These are phyloP conservation scores for Lentinula raphanica DNA, from an alignment of 768 basidiomycete genomes.

Conservation along the genomic window DNA sequence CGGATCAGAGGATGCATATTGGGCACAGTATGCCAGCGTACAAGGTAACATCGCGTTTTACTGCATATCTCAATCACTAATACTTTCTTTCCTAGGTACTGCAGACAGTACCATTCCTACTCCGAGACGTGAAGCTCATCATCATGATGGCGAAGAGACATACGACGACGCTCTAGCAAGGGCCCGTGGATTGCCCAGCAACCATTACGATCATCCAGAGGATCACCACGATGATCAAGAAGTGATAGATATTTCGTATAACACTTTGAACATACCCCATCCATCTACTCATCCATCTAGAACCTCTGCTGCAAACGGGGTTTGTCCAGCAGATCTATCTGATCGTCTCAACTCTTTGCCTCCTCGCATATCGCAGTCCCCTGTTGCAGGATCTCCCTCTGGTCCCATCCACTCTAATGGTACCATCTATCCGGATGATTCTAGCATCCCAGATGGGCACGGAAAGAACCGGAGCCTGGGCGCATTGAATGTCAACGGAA, in stretches of 20 bases:
- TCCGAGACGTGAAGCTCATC: conserved; percentile 20
- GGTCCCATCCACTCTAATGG: conserved; percentile 8
- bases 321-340: conserved; percentile 29
- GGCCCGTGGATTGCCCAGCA: not conserved
- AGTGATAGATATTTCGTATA: conserved; percentile 20
- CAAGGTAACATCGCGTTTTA: conserved; percentile 45
- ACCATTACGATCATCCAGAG: conserved; percentile 4
- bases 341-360: conserved; percentile 34
- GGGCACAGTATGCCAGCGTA: conserved; percentile 67
- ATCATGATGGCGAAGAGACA: conserved; percentile 14
- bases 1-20: conserved; percentile 55
- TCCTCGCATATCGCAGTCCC: conserved; percentile 4
- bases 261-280: conserved; percentile 33
- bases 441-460: conserved; percentile 1
- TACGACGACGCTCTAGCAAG: not conserved
- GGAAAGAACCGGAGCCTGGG: conserved; percentile 8
- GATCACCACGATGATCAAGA: conserved; percentile 19
- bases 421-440: conserved; percentile 13
- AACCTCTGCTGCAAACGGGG: conserved; percentile 21
- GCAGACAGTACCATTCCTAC: conserved; percentile 61
- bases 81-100: conserved; percentile 40
- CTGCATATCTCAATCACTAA: not conserved
- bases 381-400: not conserved
- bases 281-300: conserved; percentile 18
- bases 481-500: conserved; percentile 1